These are phyloP conservation scores for Ustanciosporium gigantosporum DNA, from an alignment of 1,284 basidiomycete species.

Conservation along the genomic window DNA sequence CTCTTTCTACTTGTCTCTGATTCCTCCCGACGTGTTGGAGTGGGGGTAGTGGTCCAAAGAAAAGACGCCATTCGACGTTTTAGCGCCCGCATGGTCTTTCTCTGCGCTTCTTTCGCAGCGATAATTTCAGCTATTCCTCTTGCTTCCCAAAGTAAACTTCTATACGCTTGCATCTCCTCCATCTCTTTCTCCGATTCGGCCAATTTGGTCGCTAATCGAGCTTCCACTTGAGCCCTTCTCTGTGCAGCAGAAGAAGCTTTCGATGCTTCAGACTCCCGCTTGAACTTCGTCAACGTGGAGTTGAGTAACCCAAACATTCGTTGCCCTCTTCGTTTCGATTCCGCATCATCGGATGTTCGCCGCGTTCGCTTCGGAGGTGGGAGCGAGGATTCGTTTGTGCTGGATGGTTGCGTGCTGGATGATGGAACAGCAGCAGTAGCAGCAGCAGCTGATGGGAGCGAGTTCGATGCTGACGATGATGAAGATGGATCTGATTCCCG, in stretches of 20 bases:
- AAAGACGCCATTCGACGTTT: conserved; percentile 27
- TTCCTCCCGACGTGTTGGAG: not conserved
- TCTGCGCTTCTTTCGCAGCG: conserved; percentile 7
- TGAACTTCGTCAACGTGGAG: conserved; percentile 19
- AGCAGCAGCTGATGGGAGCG: too few species aligned
- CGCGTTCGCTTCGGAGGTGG: too few species aligned
- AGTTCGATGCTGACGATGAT: too few species aligned
- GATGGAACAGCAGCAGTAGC: too few species aligned
- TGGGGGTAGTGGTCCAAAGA: conserved; percentile 6
- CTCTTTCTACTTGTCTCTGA: too few species aligned
- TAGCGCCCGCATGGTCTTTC: conserved; percentile 7
- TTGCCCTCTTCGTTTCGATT: conserved; percentile 7
- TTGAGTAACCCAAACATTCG: conserved; percentile 21
- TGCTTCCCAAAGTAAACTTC: conserved; percentile 11
- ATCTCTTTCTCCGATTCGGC: not conserved
- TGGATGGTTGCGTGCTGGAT: too few species aligned
- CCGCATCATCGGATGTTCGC: too few species aligned
- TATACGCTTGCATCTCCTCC: not conserved
- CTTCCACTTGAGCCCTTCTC: conserved; percentile 10
- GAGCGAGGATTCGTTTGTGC: too few species aligned
- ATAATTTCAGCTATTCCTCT: conserved; percentile 13
- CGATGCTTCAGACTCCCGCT: conserved; percentile 13
- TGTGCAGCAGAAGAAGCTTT: not conserved
- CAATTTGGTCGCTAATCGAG: conserved; percentile 4
- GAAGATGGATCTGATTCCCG: too few species aligned